Percentiles rank a stretch among this genome's conserved stretches.
Conservation (phyloP, 164 flowering plant species). For the Stephania yunnanensis region DNA sequence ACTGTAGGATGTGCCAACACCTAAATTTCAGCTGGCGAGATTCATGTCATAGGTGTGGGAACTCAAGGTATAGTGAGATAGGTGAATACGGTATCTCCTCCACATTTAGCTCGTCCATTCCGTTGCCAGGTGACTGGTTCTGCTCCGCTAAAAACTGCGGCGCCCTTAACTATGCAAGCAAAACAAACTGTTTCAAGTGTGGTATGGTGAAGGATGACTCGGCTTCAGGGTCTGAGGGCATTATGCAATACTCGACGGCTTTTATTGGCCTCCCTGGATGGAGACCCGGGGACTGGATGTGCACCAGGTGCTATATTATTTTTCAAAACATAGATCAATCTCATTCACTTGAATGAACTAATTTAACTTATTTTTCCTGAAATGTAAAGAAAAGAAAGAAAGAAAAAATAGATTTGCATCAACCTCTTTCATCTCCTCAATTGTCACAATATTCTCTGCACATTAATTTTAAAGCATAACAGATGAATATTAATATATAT, state of each 20-base stretch:
- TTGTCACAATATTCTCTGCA: not conserved
- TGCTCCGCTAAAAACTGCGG: constrained; percentile 75
- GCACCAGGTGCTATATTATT: constrained; percentile 49
- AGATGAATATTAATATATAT: not conserved
- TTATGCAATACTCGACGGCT: constrained; percentile 16
- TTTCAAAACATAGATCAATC: not conserved
- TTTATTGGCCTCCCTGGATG: constrained; percentile 47
- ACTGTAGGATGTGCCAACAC: constrained; percentile 84
- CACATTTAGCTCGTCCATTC: constrained; percentile 53
- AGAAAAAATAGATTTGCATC: not conserved
- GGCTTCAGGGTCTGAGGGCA: constrained; percentile 27
- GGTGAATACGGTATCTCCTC: constrained; percentile 31
- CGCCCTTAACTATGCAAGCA: constrained; percentile 96
- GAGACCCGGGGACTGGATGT: constrained; percentile 99
- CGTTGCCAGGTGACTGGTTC: constrained; percentile 97
- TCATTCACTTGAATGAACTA: too few species aligned
- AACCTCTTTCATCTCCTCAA: not conserved
- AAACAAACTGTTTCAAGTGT: constrained; percentile 94
- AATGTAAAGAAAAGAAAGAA: not conserved
- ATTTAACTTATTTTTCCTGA: too few species aligned
- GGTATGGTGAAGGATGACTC: constrained; percentile 81
- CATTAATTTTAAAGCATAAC: not conserved
- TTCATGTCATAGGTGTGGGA: constrained; percentile 70
- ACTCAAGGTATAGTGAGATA: constrained; percentile 18
- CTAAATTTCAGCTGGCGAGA: constrained; percentile 76